Base-by-base conservation (phyloP, 768 basidiomycete genomes). In the Albatrellus ellisii region DNA sequence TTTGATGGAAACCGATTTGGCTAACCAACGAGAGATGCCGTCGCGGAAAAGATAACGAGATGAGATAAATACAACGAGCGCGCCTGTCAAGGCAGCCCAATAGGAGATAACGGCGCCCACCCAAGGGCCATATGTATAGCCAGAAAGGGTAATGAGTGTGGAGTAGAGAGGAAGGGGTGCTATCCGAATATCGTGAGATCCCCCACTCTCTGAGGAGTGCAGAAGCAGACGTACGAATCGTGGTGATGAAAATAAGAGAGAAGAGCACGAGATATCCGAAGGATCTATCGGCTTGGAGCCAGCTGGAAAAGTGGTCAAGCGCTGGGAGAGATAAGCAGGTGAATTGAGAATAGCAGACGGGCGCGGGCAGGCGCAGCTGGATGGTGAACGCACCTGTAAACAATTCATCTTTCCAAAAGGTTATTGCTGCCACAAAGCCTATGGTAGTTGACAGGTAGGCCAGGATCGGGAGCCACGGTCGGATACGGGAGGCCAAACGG, bases 111-210 rank as follows among this genome's bases (percentile, higher is more conserved):
- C 61, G 45, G 87, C 87, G 50, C 90, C 91, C 35, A 70, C 69
- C 77, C 77, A 80, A 17, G 84, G 69, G 39, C 88, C 88, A 55
- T 79, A 91, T 8, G 88, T 89, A 59, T 94, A 94, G 18, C 90
- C 90, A 32, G 88, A 85, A 51, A 95, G 68, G 50, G 88, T 76
- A 56, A 94, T 91, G 61, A 95, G 69, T 0, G 91, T 94, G 51
- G 87, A 91, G 63, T 94, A 95, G 42, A 95, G 67, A 26, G 91
- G 91, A 36, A 95, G 55, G 26, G 91, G 91, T 31, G 91, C 87
- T 89, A 55, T 25, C 44, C 24, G 17, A 39, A 21, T 24, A 6
- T 34, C 42, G 48, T 46, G 43, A 42, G 34, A 34, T 36, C 26
- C 39, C 34, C 33, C n/a, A 38, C 20, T 45, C 42, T 33, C 35